A percentile compares a stretch with the other conserved stretches of the same genome.
phyloP scores from a whole-genome alignment of 1,284 basidiomycete species.

The Naganishia cerealis region DNA sequence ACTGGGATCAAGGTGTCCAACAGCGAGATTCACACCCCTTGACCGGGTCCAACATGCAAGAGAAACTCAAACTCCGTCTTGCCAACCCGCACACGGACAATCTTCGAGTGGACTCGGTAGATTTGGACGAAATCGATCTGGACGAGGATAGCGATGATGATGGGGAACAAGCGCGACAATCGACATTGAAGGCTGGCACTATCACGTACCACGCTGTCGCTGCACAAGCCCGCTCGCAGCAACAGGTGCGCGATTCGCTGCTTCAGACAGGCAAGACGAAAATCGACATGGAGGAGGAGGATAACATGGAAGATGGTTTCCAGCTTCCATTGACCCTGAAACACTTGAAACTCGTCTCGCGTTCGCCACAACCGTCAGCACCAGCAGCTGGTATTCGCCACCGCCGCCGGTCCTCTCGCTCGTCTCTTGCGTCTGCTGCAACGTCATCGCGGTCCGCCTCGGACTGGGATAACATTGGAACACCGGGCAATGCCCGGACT shows the following conservation, averaged over 20 bases:
- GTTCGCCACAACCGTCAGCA: constrained; percentile 7
- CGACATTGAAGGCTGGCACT: constrained; percentile 48
- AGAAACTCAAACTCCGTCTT: constrained; percentile 12
- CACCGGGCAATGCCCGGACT: constrained; percentile 37
- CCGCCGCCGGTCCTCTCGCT: constrained; percentile 35
- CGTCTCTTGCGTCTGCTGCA: constrained; percentile 41
- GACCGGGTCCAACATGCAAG: neutral
- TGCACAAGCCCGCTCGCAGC: neutral
- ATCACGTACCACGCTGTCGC: constrained; percentile 36
- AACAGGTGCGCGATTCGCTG: neutral
- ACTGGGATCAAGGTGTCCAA: constrained; percentile 7
- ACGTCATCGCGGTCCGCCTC: constrained; percentile 18
- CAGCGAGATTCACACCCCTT: neutral
- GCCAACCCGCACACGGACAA: constrained; percentile 34
- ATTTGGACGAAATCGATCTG: constrained; percentile 46
- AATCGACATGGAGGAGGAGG: constrained; percentile 34
- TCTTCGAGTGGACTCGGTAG: constrained; percentile 26
- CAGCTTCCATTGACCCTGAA: constrained; percentile 47
- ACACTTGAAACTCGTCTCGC: constrained; percentile 39
- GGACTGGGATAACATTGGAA: constrained; percentile 41
- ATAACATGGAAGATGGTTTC: constrained; percentile 44
- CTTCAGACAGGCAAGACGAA: neutral
- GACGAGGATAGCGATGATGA: constrained; percentile 40
- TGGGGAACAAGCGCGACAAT: constrained; percentile 46
- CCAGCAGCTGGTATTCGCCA: constrained; percentile 17